Conservation (phyloP, 2,329 filamentous ascomycete species). For the Colletotrichum lindemuthianum region DNA sequence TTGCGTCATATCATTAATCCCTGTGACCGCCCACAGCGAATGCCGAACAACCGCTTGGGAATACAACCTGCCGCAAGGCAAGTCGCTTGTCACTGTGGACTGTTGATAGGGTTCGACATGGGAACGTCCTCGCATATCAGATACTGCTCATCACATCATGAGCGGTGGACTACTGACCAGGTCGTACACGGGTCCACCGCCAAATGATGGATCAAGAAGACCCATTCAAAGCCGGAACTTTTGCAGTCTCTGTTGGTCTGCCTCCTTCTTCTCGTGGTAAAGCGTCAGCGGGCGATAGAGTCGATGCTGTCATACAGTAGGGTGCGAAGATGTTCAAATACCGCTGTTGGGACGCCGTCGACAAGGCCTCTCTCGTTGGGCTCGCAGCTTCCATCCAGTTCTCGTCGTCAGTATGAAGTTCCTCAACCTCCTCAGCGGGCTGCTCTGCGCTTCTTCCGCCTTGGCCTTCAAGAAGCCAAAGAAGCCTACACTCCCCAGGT, state of each 20-base stretch:
- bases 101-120: no score
- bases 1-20: no score
- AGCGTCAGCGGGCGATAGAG: not conserved
- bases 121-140: no score
- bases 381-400: not conserved
- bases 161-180: no score
- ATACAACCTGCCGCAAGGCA: no score
- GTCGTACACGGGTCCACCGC: not conserved
- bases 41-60: no score
- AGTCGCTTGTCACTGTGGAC: no score
- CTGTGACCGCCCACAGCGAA: no score
- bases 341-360: not conserved
- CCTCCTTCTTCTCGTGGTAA: not conserved
- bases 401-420: slow-evolving; percentile 5
- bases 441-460: slow-evolving; percentile 12
- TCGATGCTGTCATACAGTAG: not conserved
- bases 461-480: slow-evolving; percentile 1
- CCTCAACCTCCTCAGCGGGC: slow-evolving; percentile 4
- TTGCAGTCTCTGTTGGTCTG: not conserved
- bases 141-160: no score
- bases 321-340: slow-evolving; percentile 4
- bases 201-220: not conserved
- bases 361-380: not conserved
- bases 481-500: not conserved
- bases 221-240: slow-evolving; percentile 1